Conservation (phyloP, 371 early-diverging fungal species). For the Rhizopus arrhizus region DNA sequence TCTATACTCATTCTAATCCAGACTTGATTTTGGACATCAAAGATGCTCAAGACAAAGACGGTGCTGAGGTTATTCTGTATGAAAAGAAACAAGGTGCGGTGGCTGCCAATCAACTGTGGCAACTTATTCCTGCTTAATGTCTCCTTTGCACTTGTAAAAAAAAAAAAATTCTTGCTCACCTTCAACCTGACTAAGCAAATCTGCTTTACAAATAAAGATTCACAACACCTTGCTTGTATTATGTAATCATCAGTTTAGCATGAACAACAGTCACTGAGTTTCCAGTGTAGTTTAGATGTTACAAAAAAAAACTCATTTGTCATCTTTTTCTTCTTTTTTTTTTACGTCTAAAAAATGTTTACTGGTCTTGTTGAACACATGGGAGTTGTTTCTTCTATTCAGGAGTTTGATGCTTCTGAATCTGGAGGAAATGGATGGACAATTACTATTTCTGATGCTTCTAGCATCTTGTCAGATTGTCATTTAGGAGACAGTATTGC, state of each 20-base stretch:
- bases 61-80: slow-evolving; percentile 32
- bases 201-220: no score
- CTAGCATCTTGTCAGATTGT: slow-evolving; percentile 78
- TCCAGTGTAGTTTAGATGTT: no score
- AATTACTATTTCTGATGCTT: slow-evolving; percentile 74
- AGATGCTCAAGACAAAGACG: slow-evolving; percentile 35
- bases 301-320: neutral
- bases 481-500: slow-evolving; percentile 94
- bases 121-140: no score
- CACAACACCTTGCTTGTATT: no score
- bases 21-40: slow-evolving; percentile 32
- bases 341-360: slow-evolving; percentile 68
- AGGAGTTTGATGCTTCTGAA: slow-evolving; percentile 67
- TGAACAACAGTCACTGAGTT: neutral
- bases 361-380: slow-evolving; percentile 95
- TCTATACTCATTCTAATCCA: slow-evolving; percentile 22
- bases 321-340: neutral
- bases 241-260: neutral
- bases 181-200: no score
- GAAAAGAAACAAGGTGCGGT: slow-evolving; percentile 24
- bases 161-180: no score
- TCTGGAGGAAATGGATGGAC: slow-evolving; percentile 89
- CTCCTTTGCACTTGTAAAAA: no score
- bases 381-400: slow-evolving; percentile 74
- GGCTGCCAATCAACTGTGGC: slow-evolving; percentile 32